Base-by-base conservation (phyloP, 768 basidiomycete species). In the Mycena chlorophos region DNA sequence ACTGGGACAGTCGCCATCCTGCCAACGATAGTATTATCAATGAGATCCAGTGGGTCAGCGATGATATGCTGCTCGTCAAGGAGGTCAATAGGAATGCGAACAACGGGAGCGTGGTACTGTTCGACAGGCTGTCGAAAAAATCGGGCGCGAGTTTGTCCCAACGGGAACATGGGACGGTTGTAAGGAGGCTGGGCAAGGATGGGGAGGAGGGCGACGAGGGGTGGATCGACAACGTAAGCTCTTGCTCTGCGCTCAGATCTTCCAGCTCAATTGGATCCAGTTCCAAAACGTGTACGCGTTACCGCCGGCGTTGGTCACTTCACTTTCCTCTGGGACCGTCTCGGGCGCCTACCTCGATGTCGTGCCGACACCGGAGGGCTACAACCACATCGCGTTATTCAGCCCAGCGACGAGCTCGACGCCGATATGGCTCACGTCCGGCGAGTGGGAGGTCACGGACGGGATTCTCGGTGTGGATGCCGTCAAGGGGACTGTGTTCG, bases 361-460 rank as follows among this genome's bases (percentile, higher is more conserved):
- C 57, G 82, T 95, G 4, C 93, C 96, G 8, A 85, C 81, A 27
- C 64, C 74, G 23, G 84, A 89, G 3, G 97, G 97, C 0, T 98
- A 80, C 75, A 88, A 91, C 62, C 96, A 98, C 67, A 86, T 99
- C 64, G 97, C 96, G 0, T 79, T 94, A 28, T 99, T 95, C 76
- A 87, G 82, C 60, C 87, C 93, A 5, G 84, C 88, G 3, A 81
- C 79, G 56, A 78, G 87, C 17, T 71, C 76, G 26, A 82, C 77
- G 1, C 94, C 95, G 2, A 80, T 73, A 29, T 99, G 92, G 76
- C 75, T 99, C 34, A 98, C 96, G 1, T 78, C 78, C 2, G 96
- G 96, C 1, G 68, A 83, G 17, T 97, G 94, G 94, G 96, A 99
- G 70, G 92, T 98, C 4, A 86, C 86, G 2, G 80, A 78, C 12